Conservation (phyloP, 495 filamentous ascomycete genomes). For the Beverwykella pulmonaria region DNA sequence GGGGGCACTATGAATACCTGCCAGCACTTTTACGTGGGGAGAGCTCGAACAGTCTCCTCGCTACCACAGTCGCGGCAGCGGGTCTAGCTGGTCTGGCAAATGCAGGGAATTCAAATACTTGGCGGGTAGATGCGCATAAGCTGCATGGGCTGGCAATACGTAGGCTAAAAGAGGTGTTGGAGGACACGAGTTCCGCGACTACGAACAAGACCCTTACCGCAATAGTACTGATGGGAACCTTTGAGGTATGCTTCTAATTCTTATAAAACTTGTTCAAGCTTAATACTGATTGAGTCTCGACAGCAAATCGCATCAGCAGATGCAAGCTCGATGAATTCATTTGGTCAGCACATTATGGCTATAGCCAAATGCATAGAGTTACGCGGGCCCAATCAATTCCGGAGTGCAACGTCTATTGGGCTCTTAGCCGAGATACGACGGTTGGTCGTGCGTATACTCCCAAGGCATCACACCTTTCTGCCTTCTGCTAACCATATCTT, state of each 20-base stretch:
- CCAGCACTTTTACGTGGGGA: background rate
- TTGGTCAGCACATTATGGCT: constrained; percentile 4
- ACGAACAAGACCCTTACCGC: background rate
- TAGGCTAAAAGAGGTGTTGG: background rate
- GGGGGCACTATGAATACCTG: background rate
- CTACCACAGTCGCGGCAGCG: background rate
- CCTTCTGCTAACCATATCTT: background rate
- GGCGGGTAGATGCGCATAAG: background rate
- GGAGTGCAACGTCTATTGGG: background rate
- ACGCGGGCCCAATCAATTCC: background rate
- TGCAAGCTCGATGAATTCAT: background rate
- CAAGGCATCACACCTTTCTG: background rate
- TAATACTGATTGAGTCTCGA: background rate
- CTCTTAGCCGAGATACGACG: constrained; percentile 1
- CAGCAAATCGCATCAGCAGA: constrained; percentile 1
- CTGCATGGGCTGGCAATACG: background rate
- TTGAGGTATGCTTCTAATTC: background rate
- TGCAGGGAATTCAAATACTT: constrained; percentile 1
- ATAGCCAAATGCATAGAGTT: background rate
- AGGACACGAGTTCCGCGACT: background rate
- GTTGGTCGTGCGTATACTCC: background rate
- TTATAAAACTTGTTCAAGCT: background rate
- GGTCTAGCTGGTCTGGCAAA: background rate
- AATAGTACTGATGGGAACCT: constrained; percentile 1
- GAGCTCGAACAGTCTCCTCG: background rate